Evolutionary conservation across 805 yeast species (phyloP).

Genomic region (Ogataea neopini): DNA sequence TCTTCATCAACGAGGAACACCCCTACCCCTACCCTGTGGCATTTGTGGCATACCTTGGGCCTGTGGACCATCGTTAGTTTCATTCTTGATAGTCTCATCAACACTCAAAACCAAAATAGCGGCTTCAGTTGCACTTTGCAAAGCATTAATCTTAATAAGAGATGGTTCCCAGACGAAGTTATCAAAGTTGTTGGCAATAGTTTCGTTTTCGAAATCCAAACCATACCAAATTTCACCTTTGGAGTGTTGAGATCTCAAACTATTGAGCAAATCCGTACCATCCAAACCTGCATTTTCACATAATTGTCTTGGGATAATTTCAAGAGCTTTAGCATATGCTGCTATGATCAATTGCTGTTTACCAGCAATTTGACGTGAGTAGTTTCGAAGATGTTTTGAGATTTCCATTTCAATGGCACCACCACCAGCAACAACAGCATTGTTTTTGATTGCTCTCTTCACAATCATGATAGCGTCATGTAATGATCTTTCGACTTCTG

Average conservation of each 20-base stretch:
- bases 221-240: constrained; percentile 93
- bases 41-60: constrained; percentile 29
- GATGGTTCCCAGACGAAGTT: constrained; percentile 98
- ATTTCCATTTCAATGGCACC: constrained; percentile 99
- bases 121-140: constrained; percentile 95
- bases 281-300: constrained; percentile 99
- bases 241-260: constrained; percentile 90
- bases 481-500: constrained; percentile 95
- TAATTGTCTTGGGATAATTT: constrained; percentile 93
- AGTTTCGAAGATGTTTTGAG: constrained; percentile 83
- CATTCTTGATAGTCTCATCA: constrained; percentile 86
- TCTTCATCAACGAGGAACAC: constrained; percentile 47
- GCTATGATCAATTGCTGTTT: constrained; percentile 91
- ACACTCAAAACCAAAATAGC: constrained; percentile 91
- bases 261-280: constrained; percentile 90
- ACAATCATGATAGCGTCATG: constrained; percentile 99
- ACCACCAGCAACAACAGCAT: constrained; percentile 93
- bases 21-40: constrained; percentile 61
- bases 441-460: constrained; percentile 87
- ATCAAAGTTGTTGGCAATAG: constrained; percentile 79
- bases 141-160: constrained; percentile 89
- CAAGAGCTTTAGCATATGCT: constrained; percentile 93
- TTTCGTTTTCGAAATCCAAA: constrained; percentile 83
- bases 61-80: constrained; percentile 54
- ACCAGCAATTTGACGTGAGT: constrained; percentile 86